A percentile compares a stretch with the other conserved stretches of the same genome.
phyloP scores from a whole-genome alignment of 1,284 basidiomycete species.

The Cryptococcus jaspeensis region DNA sequence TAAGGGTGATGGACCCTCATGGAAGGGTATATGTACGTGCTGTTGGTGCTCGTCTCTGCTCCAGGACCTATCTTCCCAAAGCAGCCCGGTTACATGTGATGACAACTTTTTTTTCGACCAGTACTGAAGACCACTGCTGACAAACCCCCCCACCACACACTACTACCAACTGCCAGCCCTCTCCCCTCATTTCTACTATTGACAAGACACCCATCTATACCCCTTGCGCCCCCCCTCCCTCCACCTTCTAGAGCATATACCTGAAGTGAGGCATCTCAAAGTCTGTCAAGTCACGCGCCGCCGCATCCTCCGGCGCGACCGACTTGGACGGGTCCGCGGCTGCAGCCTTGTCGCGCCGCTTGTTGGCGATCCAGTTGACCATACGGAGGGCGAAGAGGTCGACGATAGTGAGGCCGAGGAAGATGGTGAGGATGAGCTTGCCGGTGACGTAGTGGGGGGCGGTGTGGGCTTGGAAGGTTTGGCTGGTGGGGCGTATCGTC shows the following conservation, averaged over 20 bases:
- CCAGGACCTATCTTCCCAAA: too few species aligned
- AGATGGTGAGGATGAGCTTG: slow-evolving; percentile 2
- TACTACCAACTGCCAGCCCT: too few species aligned
- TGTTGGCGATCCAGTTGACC: slow-evolving; percentile 19
- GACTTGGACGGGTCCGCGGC: slow-evolving; percentile 6
- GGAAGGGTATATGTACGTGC: too few species aligned
- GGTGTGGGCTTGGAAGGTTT: slow-evolving; percentile 37
- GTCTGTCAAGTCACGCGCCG: slow-evolving; percentile 20
- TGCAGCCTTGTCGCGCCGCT: slow-evolving; percentile 15
- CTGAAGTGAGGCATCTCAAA: slow-evolving; percentile 18
- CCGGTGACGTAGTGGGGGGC: slow-evolving; percentile 30
- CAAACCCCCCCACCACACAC: too few species aligned
- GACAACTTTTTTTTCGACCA: too few species aligned
- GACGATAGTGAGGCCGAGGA: slow-evolving; percentile 14
- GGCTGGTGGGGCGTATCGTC: not conserved
- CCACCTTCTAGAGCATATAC: slow-evolving; percentile 17
- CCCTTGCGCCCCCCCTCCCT: too few species aligned
- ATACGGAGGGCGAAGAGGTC: slow-evolving; percentile 16
- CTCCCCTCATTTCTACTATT: too few species aligned
- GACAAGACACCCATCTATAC: too few species aligned
- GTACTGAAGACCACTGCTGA: too few species aligned
- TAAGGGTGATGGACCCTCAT: too few species aligned
- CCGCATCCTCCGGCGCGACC: slow-evolving; percentile 18
- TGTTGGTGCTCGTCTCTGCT: too few species aligned
- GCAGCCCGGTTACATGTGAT: too few species aligned